phyloP scores from a whole-genome alignment of 768 basidiomycete genomes.

The Boletus sp. region DNA sequence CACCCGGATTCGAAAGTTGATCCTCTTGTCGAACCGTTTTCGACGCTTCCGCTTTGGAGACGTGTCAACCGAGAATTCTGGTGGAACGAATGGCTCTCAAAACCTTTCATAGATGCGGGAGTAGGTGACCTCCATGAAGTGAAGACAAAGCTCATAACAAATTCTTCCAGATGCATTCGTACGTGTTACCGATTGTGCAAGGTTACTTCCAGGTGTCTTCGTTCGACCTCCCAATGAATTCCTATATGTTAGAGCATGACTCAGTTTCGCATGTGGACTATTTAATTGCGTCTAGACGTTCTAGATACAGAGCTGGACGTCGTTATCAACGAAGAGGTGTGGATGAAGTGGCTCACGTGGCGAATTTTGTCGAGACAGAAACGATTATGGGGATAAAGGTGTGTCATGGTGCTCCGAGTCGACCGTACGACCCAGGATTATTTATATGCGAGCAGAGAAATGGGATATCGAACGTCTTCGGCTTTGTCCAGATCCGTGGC shows the following conservation, averaged over 20 bases:
- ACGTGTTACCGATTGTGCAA: constrained; percentile 89
- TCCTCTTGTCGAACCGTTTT: constrained; percentile 65
- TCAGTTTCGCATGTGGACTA: constrained; percentile 59
- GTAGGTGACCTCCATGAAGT: constrained; percentile 40
- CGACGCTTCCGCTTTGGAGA: constrained; percentile 85
- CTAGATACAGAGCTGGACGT: constrained; percentile 85
- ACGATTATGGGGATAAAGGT: constrained; percentile 83
- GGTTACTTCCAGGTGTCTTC: constrained; percentile 80
- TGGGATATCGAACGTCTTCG: constrained; percentile 71
- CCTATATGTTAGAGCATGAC: constrained; percentile 35
- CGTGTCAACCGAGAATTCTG: constrained; percentile 88
- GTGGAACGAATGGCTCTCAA: constrained; percentile 92
- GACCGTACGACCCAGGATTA: background rate
- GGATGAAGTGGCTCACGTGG: constrained; percentile 89
- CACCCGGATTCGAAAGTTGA: constrained; percentile 41
- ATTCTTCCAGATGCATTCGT: constrained; percentile 64
- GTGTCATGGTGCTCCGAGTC: constrained; percentile 18
- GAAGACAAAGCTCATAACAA: background rate
- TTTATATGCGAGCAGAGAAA: constrained; percentile 52
- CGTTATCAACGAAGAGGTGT: constrained; percentile 94
- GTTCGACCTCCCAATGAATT: constrained; percentile 54
- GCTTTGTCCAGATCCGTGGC: constrained; percentile 88
- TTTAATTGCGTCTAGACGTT: constrained; percentile 79
- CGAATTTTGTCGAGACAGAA: constrained; percentile 96
- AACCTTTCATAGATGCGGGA: constrained; percentile 83